Conservation (phyloP, 164 flowering plant species). For the Magnolia changhungtana region DNA sequence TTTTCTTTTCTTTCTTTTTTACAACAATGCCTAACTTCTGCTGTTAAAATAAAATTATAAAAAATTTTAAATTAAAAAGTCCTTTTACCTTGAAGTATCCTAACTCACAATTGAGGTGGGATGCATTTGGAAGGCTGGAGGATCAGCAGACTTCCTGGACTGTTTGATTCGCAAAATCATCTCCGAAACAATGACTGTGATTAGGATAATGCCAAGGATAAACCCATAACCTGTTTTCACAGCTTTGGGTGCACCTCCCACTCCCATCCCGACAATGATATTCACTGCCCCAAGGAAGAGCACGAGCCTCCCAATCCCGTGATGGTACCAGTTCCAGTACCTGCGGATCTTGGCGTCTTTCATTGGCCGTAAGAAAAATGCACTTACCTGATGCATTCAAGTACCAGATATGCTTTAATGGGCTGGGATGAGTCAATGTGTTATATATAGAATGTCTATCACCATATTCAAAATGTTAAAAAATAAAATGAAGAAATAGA, state of each 20-base stretch:
- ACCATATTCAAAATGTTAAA: too few relatives aligned
- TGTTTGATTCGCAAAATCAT: constrained; percentile 30
- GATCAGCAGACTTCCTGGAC: constrained; percentile 16
- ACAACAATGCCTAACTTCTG: not conserved
- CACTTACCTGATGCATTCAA: constrained; percentile 43
- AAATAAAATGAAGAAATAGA: too few relatives aligned
- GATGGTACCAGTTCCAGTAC: constrained; percentile 82
- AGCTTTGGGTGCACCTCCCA: constrained; percentile 36
- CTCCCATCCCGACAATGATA: constrained; percentile 52
- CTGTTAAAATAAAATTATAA: not conserved
- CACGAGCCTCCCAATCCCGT: constrained; percentile 59
- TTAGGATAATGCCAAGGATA: constrained; percentile 35
- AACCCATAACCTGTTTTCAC: constrained; percentile 73
- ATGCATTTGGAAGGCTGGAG: constrained; percentile 41
- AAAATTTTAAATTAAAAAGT: not conserved
- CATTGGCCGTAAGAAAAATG: constrained; percentile 57
- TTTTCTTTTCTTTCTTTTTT: not conserved
- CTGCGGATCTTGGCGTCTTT: constrained; percentile 53
- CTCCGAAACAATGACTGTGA: constrained; percentile 55
- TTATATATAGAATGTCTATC: not conserved
- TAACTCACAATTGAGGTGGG: constrained; percentile 7
- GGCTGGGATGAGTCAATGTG: not conserved
- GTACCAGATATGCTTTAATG: too few relatives aligned
- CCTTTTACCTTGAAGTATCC: not conserved
- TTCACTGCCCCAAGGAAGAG: constrained; percentile 65